Evolutionary conservation across 202 grass and related monocot species (phyloP).

Genomic region (Panicum hallii): DNA sequence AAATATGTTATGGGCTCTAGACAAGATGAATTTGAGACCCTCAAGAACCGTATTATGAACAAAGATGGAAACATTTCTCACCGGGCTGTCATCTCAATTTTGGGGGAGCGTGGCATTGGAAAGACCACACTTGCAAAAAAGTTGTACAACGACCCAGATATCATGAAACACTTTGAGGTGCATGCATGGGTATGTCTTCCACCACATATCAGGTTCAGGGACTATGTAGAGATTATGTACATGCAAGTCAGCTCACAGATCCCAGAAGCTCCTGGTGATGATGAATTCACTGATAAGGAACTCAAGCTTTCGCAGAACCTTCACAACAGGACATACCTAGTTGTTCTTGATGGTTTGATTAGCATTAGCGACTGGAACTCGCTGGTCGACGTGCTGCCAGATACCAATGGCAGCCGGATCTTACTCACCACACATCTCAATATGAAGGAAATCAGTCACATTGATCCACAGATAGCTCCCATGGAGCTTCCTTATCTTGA

Average conservation of each 20-base stretch:
- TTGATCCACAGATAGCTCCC: constrained; percentile 40
- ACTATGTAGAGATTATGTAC: constrained; percentile 52
- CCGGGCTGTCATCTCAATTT: constrained; percentile 46
- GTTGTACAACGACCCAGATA: constrained; percentile 48
- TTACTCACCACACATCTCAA: constrained; percentile 51
- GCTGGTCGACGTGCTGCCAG: constrained; percentile 51
- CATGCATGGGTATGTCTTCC: constrained; percentile 59
- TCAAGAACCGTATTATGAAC: constrained; percentile 49
- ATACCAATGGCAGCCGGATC: constrained; percentile 55
- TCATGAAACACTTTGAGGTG: constrained; percentile 49
- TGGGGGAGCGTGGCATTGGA: constrained; percentile 50
- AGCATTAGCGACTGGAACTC: constrained; percentile 59
- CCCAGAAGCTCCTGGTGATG: constrained; percentile 35
- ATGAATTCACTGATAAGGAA: constrained; percentile 37
- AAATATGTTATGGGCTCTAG: constrained; percentile 49
- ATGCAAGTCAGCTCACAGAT: constrained; percentile 44
- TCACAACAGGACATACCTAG: constrained; percentile 48
- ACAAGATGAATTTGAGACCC: constrained; percentile 45
- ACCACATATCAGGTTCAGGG: constrained; percentile 46
- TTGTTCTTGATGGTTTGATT: constrained; percentile 60
- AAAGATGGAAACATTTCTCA: constrained; percentile 32
- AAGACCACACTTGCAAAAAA: constrained; percentile 55
- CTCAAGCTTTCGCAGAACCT: constrained; percentile 21
- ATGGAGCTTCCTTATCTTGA: constrained; percentile 46
- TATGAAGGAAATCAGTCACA: constrained; percentile 50